phyloP scores from a whole-genome alignment of 2,329 filamentous ascomycete genomes.

The Verticillium nubilum region DNA sequence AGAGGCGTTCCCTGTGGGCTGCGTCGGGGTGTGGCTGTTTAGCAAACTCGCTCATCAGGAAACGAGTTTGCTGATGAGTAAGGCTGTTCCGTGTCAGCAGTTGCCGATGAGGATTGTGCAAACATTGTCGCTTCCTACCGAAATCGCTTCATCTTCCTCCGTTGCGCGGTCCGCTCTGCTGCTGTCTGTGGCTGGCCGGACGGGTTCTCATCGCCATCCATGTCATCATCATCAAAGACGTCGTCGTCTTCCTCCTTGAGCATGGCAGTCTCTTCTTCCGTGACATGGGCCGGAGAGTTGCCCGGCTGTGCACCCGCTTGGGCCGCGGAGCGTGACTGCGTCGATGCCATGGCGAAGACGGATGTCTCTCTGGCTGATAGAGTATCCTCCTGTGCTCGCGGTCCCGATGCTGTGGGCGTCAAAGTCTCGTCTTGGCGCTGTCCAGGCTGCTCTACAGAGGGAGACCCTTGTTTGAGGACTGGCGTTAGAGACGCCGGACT shows the following conservation, averaged over 20 bases:
- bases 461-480: slow-evolving; percentile 33
- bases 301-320: slow-evolving; percentile 28
- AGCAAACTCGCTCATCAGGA: slow-evolving; percentile 94
- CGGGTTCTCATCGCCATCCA: slow-evolving; percentile 41
- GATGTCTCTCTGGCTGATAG: not conserved
- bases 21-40: slow-evolving; percentile 93
- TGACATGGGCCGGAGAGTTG: slow-evolving; percentile 22
- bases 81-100: slow-evolving; percentile 53
- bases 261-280: slow-evolving; percentile 23
- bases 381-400: slow-evolving; percentile 26
- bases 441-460: slow-evolving; percentile 28
- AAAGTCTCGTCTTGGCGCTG: slow-evolving; percentile 14
- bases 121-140: slow-evolving; percentile 42
- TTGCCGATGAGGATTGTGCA: not conserved
- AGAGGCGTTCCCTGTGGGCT: slow-evolving; percentile 79
- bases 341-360: not conserved
- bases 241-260: slow-evolving; percentile 47
- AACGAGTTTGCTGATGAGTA: slow-evolving; percentile 95
- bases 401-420: slow-evolving; percentile 29
- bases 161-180: slow-evolving; percentile 51
- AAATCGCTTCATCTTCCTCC: slow-evolving; percentile 73
- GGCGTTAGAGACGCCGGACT: slow-evolving; percentile 34
- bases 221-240: slow-evolving; percentile 51
- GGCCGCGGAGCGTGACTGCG: slow-evolving; percentile 15
- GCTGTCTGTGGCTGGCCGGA: slow-evolving; percentile 42